These are phyloP conservation scores for Dactylorhiza incarnata DNA, from an alignment of 106 monocot genomes.

Conservation along the genomic window DNA sequence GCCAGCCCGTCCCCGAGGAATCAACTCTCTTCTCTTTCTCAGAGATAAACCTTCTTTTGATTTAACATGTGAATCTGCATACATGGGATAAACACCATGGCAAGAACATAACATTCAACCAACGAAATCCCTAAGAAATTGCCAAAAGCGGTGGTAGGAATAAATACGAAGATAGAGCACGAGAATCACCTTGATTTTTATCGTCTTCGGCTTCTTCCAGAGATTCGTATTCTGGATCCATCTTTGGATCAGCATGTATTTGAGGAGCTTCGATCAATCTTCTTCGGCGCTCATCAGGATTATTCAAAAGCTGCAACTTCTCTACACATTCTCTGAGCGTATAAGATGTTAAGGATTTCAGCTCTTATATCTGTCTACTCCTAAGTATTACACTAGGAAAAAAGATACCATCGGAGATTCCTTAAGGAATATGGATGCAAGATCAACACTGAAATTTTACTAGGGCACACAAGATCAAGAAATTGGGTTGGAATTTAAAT, in stretches of 20 bases:
- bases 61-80: slow-evolving; percentile 16
- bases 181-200: slow-evolving; percentile 28
- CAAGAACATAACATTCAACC: not conserved
- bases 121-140: not conserved
- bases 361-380: not conserved
- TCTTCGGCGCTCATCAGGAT: slow-evolving; percentile 41
- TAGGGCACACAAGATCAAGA: not conserved
- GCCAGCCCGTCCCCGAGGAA: slow-evolving; percentile 17
- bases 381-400: not conserved
- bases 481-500: not conserved
- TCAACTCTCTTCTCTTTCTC: slow-evolving; percentile 28
- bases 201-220: slow-evolving; percentile 37
- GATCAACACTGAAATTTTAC: not conserved
- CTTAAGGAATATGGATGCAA: not conserved
- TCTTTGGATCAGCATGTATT: slow-evolving; percentile 60
- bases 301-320: slow-evolving; percentile 53
- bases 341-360: slow-evolving; percentile 33
- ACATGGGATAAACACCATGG: not conserved
- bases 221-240: slow-evolving; percentile 62
- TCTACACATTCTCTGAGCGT: slow-evolving; percentile 75
- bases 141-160: not conserved
- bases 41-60: slow-evolving; percentile 20
- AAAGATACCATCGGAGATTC: not conserved
- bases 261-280: slow-evolving; percentile 51
- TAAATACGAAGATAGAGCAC: not conserved